These are phyloP conservation scores for Saprolegnia diclina DNA, from an alignment of 352 stramenopile genomes.

Conservation along the genomic window DNA sequence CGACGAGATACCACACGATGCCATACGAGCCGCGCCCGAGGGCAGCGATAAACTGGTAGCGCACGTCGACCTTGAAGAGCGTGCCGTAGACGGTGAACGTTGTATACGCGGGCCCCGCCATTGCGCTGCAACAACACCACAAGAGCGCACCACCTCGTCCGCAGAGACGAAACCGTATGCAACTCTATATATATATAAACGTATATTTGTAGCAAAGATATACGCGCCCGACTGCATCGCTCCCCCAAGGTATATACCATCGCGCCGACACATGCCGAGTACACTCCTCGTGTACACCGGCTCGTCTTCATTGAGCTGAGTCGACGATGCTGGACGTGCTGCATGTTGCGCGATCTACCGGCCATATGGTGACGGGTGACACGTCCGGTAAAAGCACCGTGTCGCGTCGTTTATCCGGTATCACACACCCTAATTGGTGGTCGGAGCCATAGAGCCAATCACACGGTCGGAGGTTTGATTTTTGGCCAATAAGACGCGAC, in stretches of 20 bases:
- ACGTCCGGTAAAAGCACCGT: no score
- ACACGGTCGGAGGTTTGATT: neutral
- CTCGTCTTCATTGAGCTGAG: no score
- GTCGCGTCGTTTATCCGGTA: no score
- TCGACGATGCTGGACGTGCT: no score
- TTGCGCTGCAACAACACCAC: neutral
- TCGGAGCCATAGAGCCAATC: neutral
- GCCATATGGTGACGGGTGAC: no score
- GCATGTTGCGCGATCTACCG: no score
- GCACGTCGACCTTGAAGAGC: constrained; percentile 72
- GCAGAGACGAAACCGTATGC: neutral
- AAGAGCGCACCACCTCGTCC: neutral
- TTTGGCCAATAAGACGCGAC: constrained; percentile 11
- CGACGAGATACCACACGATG: constrained; percentile 85
- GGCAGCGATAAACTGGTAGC: constrained; percentile 83
- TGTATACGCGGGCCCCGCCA: neutral
- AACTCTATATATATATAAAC: no score
- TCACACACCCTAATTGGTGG: neutral
- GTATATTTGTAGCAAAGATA: no score
- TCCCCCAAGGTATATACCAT: no score
- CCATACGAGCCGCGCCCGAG: constrained; percentile 90
- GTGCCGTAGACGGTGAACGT: constrained; percentile 75
- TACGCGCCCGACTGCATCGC: no score
- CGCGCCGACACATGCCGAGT: no score
- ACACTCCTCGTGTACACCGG: no score